phyloP scores from a whole-genome alignment of 371 early-diverging fungal species.

The Massospora cicadina region DNA sequence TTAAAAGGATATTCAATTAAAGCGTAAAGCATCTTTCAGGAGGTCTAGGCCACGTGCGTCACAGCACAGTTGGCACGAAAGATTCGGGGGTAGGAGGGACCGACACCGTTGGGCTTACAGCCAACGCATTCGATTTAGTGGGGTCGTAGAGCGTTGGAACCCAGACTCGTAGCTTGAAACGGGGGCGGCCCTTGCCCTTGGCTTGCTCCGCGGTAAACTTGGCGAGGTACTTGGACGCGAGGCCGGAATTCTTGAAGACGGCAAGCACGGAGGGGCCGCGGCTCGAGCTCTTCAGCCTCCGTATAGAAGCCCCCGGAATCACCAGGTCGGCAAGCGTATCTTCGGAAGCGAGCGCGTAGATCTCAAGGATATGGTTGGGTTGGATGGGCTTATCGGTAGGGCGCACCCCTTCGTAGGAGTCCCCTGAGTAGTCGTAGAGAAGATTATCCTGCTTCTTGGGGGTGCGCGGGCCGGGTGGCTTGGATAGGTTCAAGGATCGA shows the following conservation, averaged over 20 bases:
- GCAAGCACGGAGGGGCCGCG: neutral
- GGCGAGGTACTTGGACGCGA: neutral
- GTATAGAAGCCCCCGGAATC: neutral
- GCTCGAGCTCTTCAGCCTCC: neutral
- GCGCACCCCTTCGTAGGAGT: conserved; percentile 1
- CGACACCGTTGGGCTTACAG: too few relatives aligned
- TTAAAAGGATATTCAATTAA: neutral
- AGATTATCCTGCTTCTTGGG: neutral
- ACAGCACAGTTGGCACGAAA: neutral
- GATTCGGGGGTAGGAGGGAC: neutral
- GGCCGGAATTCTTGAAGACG: neutral
- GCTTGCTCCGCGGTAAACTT: neutral
- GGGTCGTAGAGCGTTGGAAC: neutral
- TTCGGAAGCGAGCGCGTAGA: neutral
- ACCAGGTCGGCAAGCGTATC: neutral
- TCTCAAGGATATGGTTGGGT: conserved; percentile 1
- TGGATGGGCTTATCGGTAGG: neutral
- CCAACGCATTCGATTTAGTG: too few relatives aligned
- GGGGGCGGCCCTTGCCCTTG: neutral
- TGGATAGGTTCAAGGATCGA: neutral
- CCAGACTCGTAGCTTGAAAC: neutral
- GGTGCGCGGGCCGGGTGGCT: neutral
- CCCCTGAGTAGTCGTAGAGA: neutral
- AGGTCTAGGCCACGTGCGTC: too few relatives aligned
- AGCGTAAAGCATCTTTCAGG: too few relatives aligned